Evolutionary conservation across 1,284 basidiomycete genomes (phyloP), one percentile per base, ranked within the genome.

Genomic region (Pyrrhoderma lamaoense): DNA sequence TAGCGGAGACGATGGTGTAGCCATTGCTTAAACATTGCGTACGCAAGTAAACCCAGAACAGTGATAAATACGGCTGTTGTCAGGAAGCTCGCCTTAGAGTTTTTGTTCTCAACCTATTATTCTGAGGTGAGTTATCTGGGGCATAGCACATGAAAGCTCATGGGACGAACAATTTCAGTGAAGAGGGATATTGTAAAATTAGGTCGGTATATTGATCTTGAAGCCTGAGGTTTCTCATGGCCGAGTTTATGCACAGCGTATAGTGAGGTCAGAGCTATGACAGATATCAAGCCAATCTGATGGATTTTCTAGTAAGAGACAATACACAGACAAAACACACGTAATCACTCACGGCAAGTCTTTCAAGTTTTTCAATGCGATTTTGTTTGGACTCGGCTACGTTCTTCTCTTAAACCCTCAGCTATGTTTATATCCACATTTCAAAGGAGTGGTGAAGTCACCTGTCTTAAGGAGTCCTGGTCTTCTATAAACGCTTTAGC

Each of bases 161-260:
- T 8, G 13, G 21, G 3, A 48, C 53, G n/a, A 39, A 55, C 53
- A n/a, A 55, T 55, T 7, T 49, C 43, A 23, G 53, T 55, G 18
- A 55, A 55, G 23, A 49, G 53, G 9, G 53, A 49, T 14, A 55
- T 55, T 9, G 48, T 55, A 31, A 55, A 42, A 23, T 55, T 49
- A 2, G 53, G 53, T 5, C 53, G 53, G n/a, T 47, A 55, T 7
- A 45, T 8, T 3, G 49, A 19, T 31, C 45, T 50, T n/a, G 42
- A 9, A 8, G 21, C 4, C 43, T 47, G 46, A 11, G 27, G 27
- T 31, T 7, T 51, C 49, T 23, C 42, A 37, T 11, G 49, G 18
- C 13, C 23, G 27, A 37, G 16, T 44, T 49, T 23, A 51, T 46
- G 18, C 45, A 42, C 2, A 47, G 39, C 11, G 47, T 31, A 19